Percentiles rank a stretch among this genome's conserved stretches.
These are phyloP conservation scores for Brasenia schreberi DNA, from an alignment of 164 flowering plant species.

Conservation along the genomic window DNA sequence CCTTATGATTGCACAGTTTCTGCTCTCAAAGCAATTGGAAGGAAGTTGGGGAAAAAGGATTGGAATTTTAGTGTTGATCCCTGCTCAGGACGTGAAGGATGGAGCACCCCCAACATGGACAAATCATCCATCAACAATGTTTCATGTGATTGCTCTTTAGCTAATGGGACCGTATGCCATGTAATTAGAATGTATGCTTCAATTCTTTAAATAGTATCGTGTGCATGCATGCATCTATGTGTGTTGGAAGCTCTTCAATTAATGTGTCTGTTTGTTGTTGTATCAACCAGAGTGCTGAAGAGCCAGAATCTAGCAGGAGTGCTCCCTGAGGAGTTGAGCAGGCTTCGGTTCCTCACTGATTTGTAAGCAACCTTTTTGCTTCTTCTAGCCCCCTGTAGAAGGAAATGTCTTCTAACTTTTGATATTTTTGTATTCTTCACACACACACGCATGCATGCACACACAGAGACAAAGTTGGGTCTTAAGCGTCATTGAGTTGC, in stretches of 20 bases:
- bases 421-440: too few species aligned
- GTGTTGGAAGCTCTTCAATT: neutral
- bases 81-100: conserved; percentile 9
- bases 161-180: conserved; percentile 22
- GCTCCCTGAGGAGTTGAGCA: neutral
- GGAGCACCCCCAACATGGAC: neutral
- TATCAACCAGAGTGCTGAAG: neutral
- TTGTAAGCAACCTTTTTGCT: too few species aligned
- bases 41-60: conserved; percentile 10
- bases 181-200: conserved; percentile 9
- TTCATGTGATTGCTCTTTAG: conserved; percentile 27
- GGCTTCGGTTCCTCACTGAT: neutral
- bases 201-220: too few species aligned
- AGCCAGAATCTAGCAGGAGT: neutral
- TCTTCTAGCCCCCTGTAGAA: too few species aligned
- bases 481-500: too few species aligned
- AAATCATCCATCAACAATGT: conserved; percentile 8
- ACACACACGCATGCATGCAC: too few species aligned
- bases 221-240: neutral
- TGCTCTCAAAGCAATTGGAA: conserved; percentile 14
- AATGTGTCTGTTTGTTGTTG: neutral
- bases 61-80: conserved; percentile 19
- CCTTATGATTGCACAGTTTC: neutral
- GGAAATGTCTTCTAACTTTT: too few species aligned
- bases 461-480: too few species aligned